Percentiles rank a stretch among this genome's conserved stretches.
Evolutionary conservation across 352 stramenopile genomes (phyloP).

Genomic region (Globisporangium nodosum): DNA sequence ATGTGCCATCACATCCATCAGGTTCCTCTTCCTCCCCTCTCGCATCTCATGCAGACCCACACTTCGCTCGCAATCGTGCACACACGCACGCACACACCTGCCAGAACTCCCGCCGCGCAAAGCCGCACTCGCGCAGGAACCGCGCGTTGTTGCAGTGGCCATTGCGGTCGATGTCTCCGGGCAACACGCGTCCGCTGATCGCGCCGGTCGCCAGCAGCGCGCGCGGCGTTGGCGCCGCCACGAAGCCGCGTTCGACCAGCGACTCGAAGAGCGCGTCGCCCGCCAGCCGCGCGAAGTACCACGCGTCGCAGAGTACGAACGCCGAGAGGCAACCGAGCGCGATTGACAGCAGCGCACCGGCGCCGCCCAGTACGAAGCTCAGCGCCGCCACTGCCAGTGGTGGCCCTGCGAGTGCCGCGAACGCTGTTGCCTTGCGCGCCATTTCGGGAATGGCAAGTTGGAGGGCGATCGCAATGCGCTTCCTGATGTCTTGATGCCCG

Average conservation of each 20-base stretch:
- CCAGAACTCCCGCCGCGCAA: slow-evolving; percentile 74
- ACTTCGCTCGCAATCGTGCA: not conserved
- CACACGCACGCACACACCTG: slow-evolving; percentile 33
- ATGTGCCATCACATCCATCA: not conserved
- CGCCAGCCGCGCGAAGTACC: slow-evolving; percentile 74
- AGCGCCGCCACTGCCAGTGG: slow-evolving; percentile 29
- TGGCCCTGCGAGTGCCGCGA: slow-evolving; percentile 41
- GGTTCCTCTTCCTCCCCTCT: not conserved
- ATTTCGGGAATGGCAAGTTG: not conserved
- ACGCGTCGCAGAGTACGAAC: slow-evolving; percentile 69
- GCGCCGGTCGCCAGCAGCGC: slow-evolving; percentile 50
- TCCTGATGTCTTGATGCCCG: no score
- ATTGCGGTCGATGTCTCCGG: slow-evolving; percentile 80
- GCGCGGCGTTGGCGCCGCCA: slow-evolving; percentile 18
- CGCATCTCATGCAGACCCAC: not conserved
- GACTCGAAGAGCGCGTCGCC: slow-evolving; percentile 19
- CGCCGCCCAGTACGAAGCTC: slow-evolving; percentile 18
- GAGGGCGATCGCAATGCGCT: no score
- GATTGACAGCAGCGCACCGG: slow-evolving; percentile 20
- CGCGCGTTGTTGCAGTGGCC: slow-evolving; percentile 84
- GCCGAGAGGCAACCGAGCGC: slow-evolving; percentile 33
- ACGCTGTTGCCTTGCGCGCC: slow-evolving; percentile 37
- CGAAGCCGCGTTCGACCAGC: slow-evolving; percentile 13
- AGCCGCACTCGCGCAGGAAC: slow-evolving; percentile 81
- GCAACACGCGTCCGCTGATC: slow-evolving; percentile 36